Conservation (phyloP, 192 early-diverging fungal genomes). For the Backusella morwellensis region DNA sequence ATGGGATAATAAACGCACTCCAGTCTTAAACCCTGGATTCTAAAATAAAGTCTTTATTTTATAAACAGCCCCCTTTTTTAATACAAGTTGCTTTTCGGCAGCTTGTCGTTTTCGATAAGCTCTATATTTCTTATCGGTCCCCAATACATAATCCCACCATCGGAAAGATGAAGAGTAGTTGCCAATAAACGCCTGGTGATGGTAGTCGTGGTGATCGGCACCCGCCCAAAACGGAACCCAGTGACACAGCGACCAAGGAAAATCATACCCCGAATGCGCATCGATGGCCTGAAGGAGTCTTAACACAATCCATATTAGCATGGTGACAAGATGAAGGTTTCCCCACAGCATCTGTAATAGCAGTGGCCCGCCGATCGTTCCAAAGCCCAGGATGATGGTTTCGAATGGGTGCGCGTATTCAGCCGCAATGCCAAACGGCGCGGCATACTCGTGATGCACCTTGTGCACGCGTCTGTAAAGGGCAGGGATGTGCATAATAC, state of each 20-base stretch:
- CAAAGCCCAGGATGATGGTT: slow-evolving; percentile 80
- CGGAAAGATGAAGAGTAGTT: slow-evolving; percentile 87
- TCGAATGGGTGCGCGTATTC: slow-evolving; percentile 92
- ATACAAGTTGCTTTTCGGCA: too few relatives aligned
- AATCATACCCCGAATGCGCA: slow-evolving; percentile 93
- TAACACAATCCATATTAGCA: slow-evolving; percentile 81
- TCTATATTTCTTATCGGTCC: slow-evolving; percentile 58
- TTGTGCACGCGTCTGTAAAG: slow-evolving; percentile 94
- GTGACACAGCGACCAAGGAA: slow-evolving; percentile 90
- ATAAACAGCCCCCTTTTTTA: too few relatives aligned
- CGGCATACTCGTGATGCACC: slow-evolving; percentile 88
- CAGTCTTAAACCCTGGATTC: slow-evolving; percentile 9
- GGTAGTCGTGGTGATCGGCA: slow-evolving; percentile 92
- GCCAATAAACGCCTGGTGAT: slow-evolving; percentile 80
- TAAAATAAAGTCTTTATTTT: background rate
- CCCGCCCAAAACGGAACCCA: slow-evolving; percentile 88
- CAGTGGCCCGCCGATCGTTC: slow-evolving; percentile 80
- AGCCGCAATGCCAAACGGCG: slow-evolving; percentile 84
- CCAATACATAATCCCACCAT: slow-evolving; percentile 87
- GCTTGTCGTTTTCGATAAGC: too few relatives aligned
- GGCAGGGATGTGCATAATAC: slow-evolving; percentile 81
- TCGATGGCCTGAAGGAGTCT: slow-evolving; percentile 82
- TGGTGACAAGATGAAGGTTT: slow-evolving; percentile 80
- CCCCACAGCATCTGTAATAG: slow-evolving; percentile 43
- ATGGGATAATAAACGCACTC: slow-evolving; percentile 11